phyloP scores from a whole-genome alignment of 768 basidiomycete genomes.

The Termitomyces sp. region DNA sequence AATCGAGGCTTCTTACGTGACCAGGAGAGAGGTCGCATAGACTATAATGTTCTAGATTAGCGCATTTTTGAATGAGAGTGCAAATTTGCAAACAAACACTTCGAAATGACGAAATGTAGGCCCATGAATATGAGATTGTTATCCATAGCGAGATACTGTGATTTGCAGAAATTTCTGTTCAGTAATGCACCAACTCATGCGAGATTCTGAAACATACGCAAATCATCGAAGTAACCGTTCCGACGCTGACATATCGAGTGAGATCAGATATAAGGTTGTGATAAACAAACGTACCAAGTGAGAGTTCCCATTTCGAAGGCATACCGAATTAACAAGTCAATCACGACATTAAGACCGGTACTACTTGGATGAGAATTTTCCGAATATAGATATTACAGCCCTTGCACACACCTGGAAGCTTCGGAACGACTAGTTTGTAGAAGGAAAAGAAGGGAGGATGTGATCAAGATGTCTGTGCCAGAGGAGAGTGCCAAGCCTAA shows the following conservation, averaged over 20 bases:
- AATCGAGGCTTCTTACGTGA: not conserved
- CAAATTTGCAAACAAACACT: slow-evolving; percentile 27
- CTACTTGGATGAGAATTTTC: not conserved
- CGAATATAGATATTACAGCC: too few relatives aligned
- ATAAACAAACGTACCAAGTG: slow-evolving; percentile 30
- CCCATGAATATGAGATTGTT: slow-evolving; percentile 39
- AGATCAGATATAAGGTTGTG: not conserved
- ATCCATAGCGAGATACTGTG: slow-evolving; percentile 6
- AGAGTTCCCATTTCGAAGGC: slow-evolving; percentile 41
- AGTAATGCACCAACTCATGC: not conserved
- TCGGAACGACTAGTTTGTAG: slow-evolving; percentile 31
- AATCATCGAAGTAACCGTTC: slow-evolving; percentile 15
- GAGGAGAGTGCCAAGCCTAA: slow-evolving; percentile 41
- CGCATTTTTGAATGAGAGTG: too few relatives aligned
- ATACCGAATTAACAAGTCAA: slow-evolving; percentile 23
- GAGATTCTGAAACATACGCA: slow-evolving; percentile 5
- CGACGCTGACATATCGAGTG: not conserved
- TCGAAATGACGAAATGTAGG: slow-evolving; percentile 40
- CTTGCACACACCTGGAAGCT: slow-evolving; percentile 27
- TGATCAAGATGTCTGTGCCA: slow-evolving; percentile 38
- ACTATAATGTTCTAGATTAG: slow-evolving; percentile 13
- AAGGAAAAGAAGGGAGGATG: slow-evolving; percentile 32
- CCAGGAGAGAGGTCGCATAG: slow-evolving; percentile 20
- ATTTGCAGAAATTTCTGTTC: not conserved
- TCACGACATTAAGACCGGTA: slow-evolving; percentile 5